A percentile compares a stretch with the other conserved stretches of the same genome.
Conservation (phyloP, 768 basidiomycete species). For the Kwoniella sp. region DNA sequence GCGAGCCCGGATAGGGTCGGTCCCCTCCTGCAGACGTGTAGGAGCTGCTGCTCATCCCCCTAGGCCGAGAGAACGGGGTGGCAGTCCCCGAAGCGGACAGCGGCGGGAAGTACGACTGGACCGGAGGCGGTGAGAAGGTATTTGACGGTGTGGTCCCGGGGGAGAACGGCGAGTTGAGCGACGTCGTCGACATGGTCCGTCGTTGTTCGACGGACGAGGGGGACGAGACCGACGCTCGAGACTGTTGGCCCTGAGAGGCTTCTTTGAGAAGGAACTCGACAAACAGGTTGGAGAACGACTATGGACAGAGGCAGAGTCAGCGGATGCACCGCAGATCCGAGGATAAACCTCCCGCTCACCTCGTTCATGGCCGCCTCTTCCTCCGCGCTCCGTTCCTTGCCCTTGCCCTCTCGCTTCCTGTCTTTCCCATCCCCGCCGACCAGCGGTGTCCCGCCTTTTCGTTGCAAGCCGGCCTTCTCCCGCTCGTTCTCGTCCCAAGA, state of each 20-base stretch:
- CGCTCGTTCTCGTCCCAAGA: conserved; percentile 87
- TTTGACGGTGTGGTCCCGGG: conserved; percentile 9
- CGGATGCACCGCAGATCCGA: not conserved
- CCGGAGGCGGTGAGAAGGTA: conserved; percentile 5
- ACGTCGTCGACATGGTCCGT: not conserved
- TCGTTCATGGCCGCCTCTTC: conserved; percentile 54
- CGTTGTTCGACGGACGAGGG: conserved; percentile 2
- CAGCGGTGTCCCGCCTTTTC: conserved; percentile 49
- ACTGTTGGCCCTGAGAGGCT: conserved; percentile 57
- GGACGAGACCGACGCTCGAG: conserved; percentile 4
- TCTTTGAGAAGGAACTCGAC: conserved; percentile 97
- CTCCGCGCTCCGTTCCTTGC: conserved; percentile 60
- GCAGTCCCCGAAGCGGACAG: conserved; percentile 16
- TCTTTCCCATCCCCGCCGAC: conserved; percentile 47
- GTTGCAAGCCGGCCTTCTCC: conserved; percentile 82
- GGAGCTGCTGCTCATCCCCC: conserved; percentile 14
- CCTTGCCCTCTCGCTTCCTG: conserved; percentile 50
- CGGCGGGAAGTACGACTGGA: too few relatives aligned
- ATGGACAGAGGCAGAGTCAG: not conserved
- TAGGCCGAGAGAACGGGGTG: conserved; percentile 22
- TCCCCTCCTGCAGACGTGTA: conserved; percentile 5
- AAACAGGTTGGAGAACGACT: conserved; percentile 97
- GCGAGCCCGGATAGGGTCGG: conserved; percentile 2
- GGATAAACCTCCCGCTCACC: conserved; percentile 23
- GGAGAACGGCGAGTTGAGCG: conserved; percentile 16